Conservation (phyloP, 805 yeast genomes). For the Candida methanosorbosa region DNA sequence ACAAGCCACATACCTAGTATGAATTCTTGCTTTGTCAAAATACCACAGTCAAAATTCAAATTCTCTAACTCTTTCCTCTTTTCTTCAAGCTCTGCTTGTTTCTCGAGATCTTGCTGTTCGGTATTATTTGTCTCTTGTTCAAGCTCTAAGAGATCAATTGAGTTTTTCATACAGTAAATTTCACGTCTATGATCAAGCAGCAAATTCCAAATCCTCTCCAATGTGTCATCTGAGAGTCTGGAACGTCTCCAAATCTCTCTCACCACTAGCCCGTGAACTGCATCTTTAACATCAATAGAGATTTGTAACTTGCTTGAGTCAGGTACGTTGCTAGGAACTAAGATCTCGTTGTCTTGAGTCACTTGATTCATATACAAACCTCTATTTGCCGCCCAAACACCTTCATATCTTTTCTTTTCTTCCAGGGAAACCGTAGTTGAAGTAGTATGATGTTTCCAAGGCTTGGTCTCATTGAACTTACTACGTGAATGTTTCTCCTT, state of each 20-base stretch:
- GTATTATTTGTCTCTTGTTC: neutral
- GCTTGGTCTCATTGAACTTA: slow-evolving; percentile 76
- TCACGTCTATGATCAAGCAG: slow-evolving; percentile 26
- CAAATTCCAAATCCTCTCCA: slow-evolving; percentile 20
- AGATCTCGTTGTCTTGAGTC: neutral
- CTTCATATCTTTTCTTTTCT: slow-evolving; percentile 86
- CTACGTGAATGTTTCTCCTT: slow-evolving; percentile 32
- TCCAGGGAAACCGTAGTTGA: slow-evolving; percentile 37
- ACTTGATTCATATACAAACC: slow-evolving; percentile 42
- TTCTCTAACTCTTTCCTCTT: slow-evolving; percentile 28
- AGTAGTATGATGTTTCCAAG: slow-evolving; percentile 83
- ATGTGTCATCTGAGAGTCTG: slow-evolving; percentile 51
- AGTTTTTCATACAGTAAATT: slow-evolving; percentile 26
- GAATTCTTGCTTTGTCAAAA: slow-evolving; percentile 72
- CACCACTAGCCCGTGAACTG: slow-evolving; percentile 56
- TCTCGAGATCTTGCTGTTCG: too few relatives aligned
- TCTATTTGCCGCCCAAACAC: slow-evolving; percentile 86
- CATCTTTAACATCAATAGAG: slow-evolving; percentile 4
- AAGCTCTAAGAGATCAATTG: too few relatives aligned
- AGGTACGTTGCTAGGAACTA: neutral
- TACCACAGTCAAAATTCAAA: slow-evolving; percentile 72
- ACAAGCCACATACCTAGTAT: slow-evolving; percentile 97
- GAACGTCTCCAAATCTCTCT: slow-evolving; percentile 77
- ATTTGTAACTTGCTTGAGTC: neutral
- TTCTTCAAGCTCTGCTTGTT: too few relatives aligned